Base-by-base conservation (phyloP, 2,329 filamentous ascomycete genomes). In the Ascochyta viciae-villosae region DNA sequence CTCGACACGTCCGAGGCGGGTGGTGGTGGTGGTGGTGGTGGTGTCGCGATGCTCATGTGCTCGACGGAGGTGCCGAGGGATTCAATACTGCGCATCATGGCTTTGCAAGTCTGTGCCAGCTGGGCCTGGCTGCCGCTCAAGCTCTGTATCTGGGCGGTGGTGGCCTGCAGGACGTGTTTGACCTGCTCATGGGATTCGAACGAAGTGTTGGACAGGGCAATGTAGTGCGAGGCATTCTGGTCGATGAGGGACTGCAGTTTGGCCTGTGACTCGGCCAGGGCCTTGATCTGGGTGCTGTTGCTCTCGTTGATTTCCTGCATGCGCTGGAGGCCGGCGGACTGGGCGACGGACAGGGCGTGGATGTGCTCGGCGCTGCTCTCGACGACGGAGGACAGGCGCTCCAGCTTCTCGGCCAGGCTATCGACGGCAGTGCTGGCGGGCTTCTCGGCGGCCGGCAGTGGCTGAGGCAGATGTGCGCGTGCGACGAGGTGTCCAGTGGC, bases 241-340 rank as follows among this genome's bases (percentile, higher is more conserved):
- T 66, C 67, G 24, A 74, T 63, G 2, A 74, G 61, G 0, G 58
- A 26, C 43, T 74, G 71, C 0, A 75, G 62, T 38, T 67, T 72
- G 6, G 65, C 58, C 50, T 74, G 72, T 9, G 64, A 62, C 33
- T 71, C 70, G 3, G 71, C 65, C 1, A 75, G 67, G 2, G 63
- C 63, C 53, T 74, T 75, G 51, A 75, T 74, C 50, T 75, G 73
- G 5, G 67, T 66, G 19, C 62, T 63, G 48, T 71, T 74, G 6
- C 71, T 67, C 42, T 75, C 72, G 44, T 73, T 74, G 57, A 75
- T 74, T 40, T 74, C 69, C 40, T 75, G 73, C 73, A 75, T 75
- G 39, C 62, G 64, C 46, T 72, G 66, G 2, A 75, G 64, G 6
- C 73, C 73, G 2, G 62, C 62, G 9, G 70, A 73, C 39, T 75